Evolutionary conservation across 129 eudicot genomes (phyloP).

Genomic region (Flaveria trinervia): DNA sequence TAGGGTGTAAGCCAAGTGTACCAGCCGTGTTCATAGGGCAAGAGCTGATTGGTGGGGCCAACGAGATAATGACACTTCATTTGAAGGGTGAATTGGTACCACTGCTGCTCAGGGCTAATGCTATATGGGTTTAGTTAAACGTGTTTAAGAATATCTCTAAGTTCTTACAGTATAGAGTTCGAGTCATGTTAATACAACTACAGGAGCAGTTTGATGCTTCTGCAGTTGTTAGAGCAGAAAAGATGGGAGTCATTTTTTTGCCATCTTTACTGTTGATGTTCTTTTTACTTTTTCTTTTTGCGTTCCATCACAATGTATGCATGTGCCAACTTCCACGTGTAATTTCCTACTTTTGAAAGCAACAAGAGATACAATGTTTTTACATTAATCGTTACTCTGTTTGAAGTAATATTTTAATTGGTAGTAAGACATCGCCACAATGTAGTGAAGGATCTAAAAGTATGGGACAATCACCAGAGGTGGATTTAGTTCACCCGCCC

Average conservation of each 20-base stretch:
- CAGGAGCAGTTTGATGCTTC: slow-evolving; percentile 32
- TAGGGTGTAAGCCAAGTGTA: slow-evolving; percentile 52
- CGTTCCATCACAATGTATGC: slow-evolving; percentile 27
- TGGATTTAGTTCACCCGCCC: background rate
- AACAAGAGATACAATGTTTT: slow-evolving; percentile 23
- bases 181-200: slow-evolving; percentile 31
- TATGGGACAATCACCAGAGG: background rate
- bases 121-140: slow-evolving; percentile 67
- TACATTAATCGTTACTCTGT: slow-evolving; percentile 9
- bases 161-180: slow-evolving; percentile 18
- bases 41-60: slow-evolving; percentile 69
- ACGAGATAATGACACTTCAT: slow-evolving; percentile 77
- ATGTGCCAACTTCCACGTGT: slow-evolving; percentile 29
- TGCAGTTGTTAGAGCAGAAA: slow-evolving; percentile 42
- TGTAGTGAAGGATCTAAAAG: slow-evolving; percentile 7
- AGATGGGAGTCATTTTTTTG: slow-evolving; percentile 24
- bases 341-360: slow-evolving; percentile 21
- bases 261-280: slow-evolving; percentile 22
- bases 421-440: background rate
- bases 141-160: slow-evolving; percentile 17
- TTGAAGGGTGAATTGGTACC: slow-evolving; percentile 65
- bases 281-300: background rate
- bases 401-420: slow-evolving; percentile 7
- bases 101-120: slow-evolving; percentile 63
- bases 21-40: slow-evolving; percentile 76